These are phyloP conservation scores for Boeremia lycopersici DNA, from an alignment of 2,329 filamentous ascomycete genomes.

Conservation along the genomic window DNA sequence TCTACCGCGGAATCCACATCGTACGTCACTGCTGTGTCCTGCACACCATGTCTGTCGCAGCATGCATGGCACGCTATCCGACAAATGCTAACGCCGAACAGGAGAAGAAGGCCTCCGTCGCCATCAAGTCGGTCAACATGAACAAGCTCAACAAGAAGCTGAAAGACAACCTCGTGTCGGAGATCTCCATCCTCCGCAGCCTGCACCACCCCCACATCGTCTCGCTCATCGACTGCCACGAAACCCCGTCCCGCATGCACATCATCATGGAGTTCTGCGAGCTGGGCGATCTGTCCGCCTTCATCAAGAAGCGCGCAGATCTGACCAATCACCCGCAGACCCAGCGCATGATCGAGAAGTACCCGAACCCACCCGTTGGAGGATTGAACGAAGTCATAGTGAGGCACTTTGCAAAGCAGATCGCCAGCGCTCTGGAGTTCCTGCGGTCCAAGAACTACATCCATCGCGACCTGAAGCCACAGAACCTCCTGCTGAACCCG, in stretches of 20 bases:
- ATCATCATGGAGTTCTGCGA: constrained; percentile 99
- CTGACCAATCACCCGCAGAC: constrained; percentile 80
- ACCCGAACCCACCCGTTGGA: constrained; percentile 80
- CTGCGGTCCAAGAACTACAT: constrained; percentile 84
- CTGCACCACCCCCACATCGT: constrained; percentile 97
- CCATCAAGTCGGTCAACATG: constrained; percentile 95
- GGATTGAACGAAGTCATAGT: constrained; percentile 97
- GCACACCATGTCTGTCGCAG: background rate
- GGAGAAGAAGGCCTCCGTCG: constrained; percentile 81
- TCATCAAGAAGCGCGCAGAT: constrained; percentile 92
- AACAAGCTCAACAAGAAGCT: constrained; percentile 92
- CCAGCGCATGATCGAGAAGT: constrained; percentile 89
- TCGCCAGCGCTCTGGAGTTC: constrained; percentile 89
- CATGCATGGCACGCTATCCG: background rate
- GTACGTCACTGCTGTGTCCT: constrained; percentile 58
- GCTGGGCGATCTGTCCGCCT: constrained; percentile 89
- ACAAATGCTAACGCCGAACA: constrained; percentile 44
- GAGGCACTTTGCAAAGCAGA: constrained; percentile 93
- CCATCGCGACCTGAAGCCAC: constrained; percentile 96
- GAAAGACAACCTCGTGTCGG: constrained; percentile 91
- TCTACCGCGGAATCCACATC: constrained; percentile 85
- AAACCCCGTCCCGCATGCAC: constrained; percentile 87
- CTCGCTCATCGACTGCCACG: constrained; percentile 90
- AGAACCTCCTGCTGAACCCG: constrained; percentile 90
- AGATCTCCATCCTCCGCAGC: constrained; percentile 93